Evolutionary conservation across 371 early-diverging fungal species (phyloP), one percentile per base, ranked within the genome.

Genomic region (Lichtheimia ornata): DNA sequence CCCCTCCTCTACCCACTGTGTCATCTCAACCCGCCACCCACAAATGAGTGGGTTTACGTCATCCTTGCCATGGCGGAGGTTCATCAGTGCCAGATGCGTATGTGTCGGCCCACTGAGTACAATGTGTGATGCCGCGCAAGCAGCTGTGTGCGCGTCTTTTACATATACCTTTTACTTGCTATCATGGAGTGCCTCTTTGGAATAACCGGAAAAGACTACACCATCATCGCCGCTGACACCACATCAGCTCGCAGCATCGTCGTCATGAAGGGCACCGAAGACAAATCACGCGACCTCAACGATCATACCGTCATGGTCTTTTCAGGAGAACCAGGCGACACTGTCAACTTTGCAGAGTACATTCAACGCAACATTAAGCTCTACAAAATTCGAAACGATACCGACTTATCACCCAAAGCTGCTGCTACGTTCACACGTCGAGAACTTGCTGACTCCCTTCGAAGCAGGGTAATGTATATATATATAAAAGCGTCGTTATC

Each of bases 271-370:
- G 80, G 84, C 61, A 89, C 87, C 44, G 93, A 94, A 70, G 94
- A 96, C 84, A 96, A 96, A 78, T 87, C 91, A 41, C 88, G 93
- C 59, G 77, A 81, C 27, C 84, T 98, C 58, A 93, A 89, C 78
- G 71, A 88, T 58, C 88, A 94, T 69, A 89, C 91, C 14, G 66
- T 94, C 14, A 81, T 98, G 88, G 72, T 93, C 42, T 95, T 87
- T 64, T 77, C 89, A 41, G 98, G 98, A 61, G 97, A 95, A 73
- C 83, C 94, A n/a, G 97, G 97, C 54, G 98, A 98, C 69, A 90
- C 94, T 4, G 90, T 91, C 50, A 90, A 94, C 70, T 98, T 97
- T 83, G 88, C 95, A 50, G 98, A 98, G 81, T 98, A 92, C 74
- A 91, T 98, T 63, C 94, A 95, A 72, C 85, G 91, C 66, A 98